Conservation (phyloP, 192 early-diverging fungal species). For the Obelidium mucronatum region DNA sequence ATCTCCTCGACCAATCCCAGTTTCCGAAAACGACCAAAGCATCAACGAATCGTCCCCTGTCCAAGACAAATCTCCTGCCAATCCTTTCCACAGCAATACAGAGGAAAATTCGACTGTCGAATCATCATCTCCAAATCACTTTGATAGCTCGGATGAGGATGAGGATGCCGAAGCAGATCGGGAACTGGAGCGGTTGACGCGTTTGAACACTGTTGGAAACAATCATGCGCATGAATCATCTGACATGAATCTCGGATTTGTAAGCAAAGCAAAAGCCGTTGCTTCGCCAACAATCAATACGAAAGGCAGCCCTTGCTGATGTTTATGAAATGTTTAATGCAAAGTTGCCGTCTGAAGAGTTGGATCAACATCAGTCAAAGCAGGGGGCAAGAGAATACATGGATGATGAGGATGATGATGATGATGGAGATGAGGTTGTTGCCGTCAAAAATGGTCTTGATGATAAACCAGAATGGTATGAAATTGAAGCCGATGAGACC, state of each 20-base stretch:
- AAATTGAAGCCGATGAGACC: conserved; percentile 59
- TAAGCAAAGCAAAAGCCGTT: conserved; percentile 3
- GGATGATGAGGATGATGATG: not conserved
- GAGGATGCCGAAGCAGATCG: conserved; percentile 35
- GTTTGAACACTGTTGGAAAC: conserved; percentile 19
- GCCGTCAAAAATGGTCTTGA: conserved; percentile 27
- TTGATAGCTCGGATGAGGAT: conserved; percentile 27
- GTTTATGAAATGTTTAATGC: conserved; percentile 59
- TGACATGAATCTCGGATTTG: not conserved
- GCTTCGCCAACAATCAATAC: conserved; percentile 64
- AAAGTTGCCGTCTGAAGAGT: conserved; percentile 33
- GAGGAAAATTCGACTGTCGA: not conserved
- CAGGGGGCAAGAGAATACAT: not conserved
- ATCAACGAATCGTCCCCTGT: not conserved
- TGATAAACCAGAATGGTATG: conserved; percentile 40
- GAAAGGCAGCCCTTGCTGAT: conserved; percentile 57
- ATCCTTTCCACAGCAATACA: not conserved
- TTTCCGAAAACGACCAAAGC: not conserved
- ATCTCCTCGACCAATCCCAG: not conserved
- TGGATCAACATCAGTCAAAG: not conserved
- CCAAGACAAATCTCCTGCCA: not conserved
- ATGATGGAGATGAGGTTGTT: conserved; percentile 18
- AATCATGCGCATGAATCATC: not conserved
- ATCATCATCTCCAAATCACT: not conserved
- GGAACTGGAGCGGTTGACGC: conserved; percentile 16